A percentile compares a stretch with the other conserved stretches of the same genome.
These are phyloP conservation scores for Leucosporidium yakuticum DNA, from an alignment of 768 basidiomycete genomes.

Conservation along the genomic window DNA sequence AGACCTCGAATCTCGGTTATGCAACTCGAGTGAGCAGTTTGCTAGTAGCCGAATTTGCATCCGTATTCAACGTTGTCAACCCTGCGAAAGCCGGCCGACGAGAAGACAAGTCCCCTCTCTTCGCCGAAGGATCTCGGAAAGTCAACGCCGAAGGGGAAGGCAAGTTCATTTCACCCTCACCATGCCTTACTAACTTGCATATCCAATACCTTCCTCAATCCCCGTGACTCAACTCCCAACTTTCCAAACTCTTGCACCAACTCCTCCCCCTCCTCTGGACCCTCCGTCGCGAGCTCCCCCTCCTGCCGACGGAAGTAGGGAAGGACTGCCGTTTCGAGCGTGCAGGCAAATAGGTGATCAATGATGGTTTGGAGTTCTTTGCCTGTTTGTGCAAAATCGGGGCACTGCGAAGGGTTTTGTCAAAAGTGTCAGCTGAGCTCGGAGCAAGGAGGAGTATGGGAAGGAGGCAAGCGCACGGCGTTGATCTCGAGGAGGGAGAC, in stretches of 20 bases:
- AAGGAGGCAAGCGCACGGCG: constrained; percentile 51
- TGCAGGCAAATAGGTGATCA: constrained; percentile 16
- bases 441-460: neutral
- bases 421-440: neutral
- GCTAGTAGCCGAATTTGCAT: too few relatives aligned
- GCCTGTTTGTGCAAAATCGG: constrained; percentile 86
- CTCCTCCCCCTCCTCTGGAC: neutral
- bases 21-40: too few relatives aligned
- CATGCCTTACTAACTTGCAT: constrained; percentile 3
- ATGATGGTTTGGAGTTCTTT: constrained; percentile 22
- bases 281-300: neutral
- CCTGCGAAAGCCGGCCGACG: too few relatives aligned
- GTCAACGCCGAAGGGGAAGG: too few relatives aligned
- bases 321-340: neutral
- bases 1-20: too few relatives aligned
- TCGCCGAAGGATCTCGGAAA: too few relatives aligned
- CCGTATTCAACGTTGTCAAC: too few relatives aligned
- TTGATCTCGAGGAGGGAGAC: constrained; percentile 85
- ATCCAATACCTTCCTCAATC: neutral
- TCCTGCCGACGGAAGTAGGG: neutral
- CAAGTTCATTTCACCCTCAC: neutral
- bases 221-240: neutral
- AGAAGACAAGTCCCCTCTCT: too few relatives aligned
- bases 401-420: constrained; percentile 41
- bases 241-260: neutral